Conservation (phyloP, 345 rosid genomes). For the Noccaea caerulescens region DNA sequence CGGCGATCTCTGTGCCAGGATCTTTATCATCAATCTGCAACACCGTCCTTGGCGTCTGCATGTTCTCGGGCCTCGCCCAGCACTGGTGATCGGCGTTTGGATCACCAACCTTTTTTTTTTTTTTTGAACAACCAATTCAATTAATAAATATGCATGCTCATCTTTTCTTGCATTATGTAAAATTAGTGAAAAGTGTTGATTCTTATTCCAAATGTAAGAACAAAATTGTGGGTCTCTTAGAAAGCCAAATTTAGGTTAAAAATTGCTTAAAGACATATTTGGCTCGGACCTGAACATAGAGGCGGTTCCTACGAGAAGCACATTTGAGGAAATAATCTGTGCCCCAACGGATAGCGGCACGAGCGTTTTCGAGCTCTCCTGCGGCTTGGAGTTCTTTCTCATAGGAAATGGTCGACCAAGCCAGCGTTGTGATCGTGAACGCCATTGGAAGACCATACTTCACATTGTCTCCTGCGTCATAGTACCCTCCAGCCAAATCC, state of each 20-base stretch:
- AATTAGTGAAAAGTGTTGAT: not conserved
- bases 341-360: conserved; percentile 81
- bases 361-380: conserved; percentile 58
- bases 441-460: conserved; percentile 94
- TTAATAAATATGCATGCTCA: not conserved
- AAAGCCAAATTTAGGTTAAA: not conserved
- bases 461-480: conserved; percentile 93
- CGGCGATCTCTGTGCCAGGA: conserved; percentile 87
- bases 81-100: conserved; percentile 75
- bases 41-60: conserved; percentile 78
- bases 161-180: conserved; percentile 10
- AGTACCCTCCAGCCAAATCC: conserved; percentile 85
- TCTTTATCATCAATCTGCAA: conserved; percentile 51
- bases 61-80: conserved; percentile 82
- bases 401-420: conserved; percentile 72
- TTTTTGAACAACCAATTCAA: too few species aligned
- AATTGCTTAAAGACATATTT: not conserved
- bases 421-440: conserved; percentile 75
- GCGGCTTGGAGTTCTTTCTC: conserved; percentile 52
- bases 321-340: conserved; percentile 87
- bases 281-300: conserved; percentile 70
- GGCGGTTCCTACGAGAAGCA: conserved; percentile 44
- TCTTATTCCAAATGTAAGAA: not conserved
- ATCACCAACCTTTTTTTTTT: too few species aligned
- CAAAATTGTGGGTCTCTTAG: conserved; percentile 2